Evolutionary conservation across 371 early-diverging fungal species (phyloP).

Genomic region (Lichtheimia ramosa): DNA sequence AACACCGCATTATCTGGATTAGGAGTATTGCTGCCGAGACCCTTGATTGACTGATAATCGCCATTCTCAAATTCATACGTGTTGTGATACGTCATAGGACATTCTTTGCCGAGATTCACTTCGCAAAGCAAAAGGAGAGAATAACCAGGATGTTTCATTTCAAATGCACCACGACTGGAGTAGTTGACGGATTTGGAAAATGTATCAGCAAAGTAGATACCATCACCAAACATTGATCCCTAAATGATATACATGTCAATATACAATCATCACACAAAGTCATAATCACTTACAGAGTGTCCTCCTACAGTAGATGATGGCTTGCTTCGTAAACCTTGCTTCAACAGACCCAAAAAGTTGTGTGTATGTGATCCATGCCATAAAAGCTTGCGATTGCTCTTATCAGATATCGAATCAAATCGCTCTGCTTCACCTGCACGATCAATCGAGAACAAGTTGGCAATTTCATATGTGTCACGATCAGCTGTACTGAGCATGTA

Average conservation of each 20-base stretch:
- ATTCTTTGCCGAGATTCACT: slow-evolving; percentile 53
- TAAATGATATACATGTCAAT: background rate
- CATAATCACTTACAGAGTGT: slow-evolving; percentile 24
- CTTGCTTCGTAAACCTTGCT: slow-evolving; percentile 41
- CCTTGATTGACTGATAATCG: slow-evolving; percentile 39
- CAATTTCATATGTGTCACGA: slow-evolving; percentile 29
- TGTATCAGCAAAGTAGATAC: slow-evolving; percentile 64
- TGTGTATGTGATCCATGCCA: slow-evolving; percentile 54
- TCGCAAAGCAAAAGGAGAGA: slow-evolving; percentile 54
- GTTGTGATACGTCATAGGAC: slow-evolving; percentile 15
- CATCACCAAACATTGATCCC: slow-evolving; percentile 53
- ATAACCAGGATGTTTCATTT: slow-evolving; percentile 17
- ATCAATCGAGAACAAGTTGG: slow-evolving; percentile 34
- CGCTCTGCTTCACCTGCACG: slow-evolving; percentile 27
- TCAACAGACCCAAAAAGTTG: slow-evolving; percentile 49
- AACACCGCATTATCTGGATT: slow-evolving; percentile 28
- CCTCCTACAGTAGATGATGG: slow-evolving; percentile 20
- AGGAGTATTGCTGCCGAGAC: slow-evolving; percentile 46
- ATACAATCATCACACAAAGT: too few species aligned
- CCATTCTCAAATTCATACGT: background rate
- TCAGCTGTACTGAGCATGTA: slow-evolving; percentile 42
- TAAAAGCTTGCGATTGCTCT: slow-evolving; percentile 38
- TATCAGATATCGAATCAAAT: slow-evolving; percentile 21
- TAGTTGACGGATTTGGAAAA: slow-evolving; percentile 51
- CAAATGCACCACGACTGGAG: slow-evolving; percentile 4